Evolutionary conservation across 1,284 basidiomycete genomes (phyloP).

Genomic region (Cryptococcus sp.): DNA sequence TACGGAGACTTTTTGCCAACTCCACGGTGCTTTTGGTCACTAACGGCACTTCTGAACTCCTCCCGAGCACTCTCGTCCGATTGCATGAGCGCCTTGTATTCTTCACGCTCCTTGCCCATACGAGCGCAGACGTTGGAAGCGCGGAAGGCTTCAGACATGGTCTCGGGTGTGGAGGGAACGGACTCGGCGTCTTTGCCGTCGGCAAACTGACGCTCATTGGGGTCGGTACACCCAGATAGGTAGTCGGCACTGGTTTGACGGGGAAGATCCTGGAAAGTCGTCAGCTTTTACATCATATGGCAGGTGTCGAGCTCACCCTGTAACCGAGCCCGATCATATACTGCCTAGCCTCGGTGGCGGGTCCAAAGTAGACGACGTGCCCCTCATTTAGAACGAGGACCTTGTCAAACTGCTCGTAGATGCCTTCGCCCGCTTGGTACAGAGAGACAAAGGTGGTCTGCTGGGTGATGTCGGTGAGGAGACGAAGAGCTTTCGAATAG

Average conservation of each 20-base stretch:
- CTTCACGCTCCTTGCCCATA: slow-evolving; percentile 60
- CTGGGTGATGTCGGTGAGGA: slow-evolving; percentile 59
- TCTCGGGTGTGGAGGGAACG: slow-evolving; percentile 72
- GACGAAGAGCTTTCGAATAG: slow-evolving; percentile 61
- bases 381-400: slow-evolving; percentile 60
- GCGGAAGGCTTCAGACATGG: slow-evolving; percentile 70
- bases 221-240: slow-evolving; percentile 68
- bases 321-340: slow-evolving; percentile 61
- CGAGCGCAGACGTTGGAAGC: slow-evolving; percentile 60
- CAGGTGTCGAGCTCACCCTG: slow-evolving; percentile 13
- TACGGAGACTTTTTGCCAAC: slow-evolving; percentile 84
- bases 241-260: slow-evolving; percentile 67
- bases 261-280: slow-evolving; percentile 41
- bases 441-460: slow-evolving; percentile 58
- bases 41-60: slow-evolving; percentile 73
- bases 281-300: neutral
- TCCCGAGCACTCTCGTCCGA: slow-evolving; percentile 67
- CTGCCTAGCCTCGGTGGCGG: slow-evolving; percentile 56
- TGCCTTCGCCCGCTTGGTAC: slow-evolving; percentile 67
- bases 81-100: slow-evolving; percentile 68
- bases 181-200: slow-evolving; percentile 65
- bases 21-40: slow-evolving; percentile 73
- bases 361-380: slow-evolving; percentile 61
- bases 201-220: slow-evolving; percentile 81
- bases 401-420: slow-evolving; percentile 70